Evolutionary conservation across 495 filamentous ascomycete genomes (phyloP), one percentile per base, ranked within the genome.

Genomic region (Podospora bellae-mahoneyi): DNA sequence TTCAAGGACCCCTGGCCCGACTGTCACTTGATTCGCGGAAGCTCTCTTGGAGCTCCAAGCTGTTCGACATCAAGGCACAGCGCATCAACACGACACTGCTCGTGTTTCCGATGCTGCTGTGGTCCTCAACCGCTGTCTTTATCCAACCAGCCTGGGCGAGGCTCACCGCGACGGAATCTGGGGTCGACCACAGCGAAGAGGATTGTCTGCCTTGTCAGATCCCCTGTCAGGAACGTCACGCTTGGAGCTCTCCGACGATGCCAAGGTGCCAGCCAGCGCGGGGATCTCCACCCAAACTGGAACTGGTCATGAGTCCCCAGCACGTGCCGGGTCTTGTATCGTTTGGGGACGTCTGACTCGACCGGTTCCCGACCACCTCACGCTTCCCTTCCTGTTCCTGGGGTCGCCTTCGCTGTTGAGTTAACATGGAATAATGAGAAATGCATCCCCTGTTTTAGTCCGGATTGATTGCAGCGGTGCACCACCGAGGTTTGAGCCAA

Each of bases 241-340:
- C 64, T 70, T 67, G 60, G 30, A 53, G 62, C 39, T 60, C 64
- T 63, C 61, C 61, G 61, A 63, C 61, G 61, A 30, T 69, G 57
- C 67, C 67, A 66, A 61, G 66, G 65, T 32, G 20, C 34, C 20
- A 48, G 32, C 30, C 32, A 32, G 70, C 32, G 61, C 66, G 56
- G 70, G 64, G 28, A 44, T 54, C 60, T 65, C 70, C 68, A 65
- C 64, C 7, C 4, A 55, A 44, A 66, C 61, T 39, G 61, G 54
- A 65, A 69, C 10, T 53, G 71, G 71, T 72, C 71, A 72, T 68
- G 68, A 68, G 69, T 63, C 39, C 55, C 3, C 62, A 27, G 62
- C 68, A 72, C 68, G 65, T 72, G 71, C 68, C 30, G 30, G 65
- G 9, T 61, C 62, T 66, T 26, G 69, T 58, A 68, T 57, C 58